Base-by-base conservation (phyloP, 495 filamentous ascomycete genomes). In the Astrothelium macrocarpum region DNA sequence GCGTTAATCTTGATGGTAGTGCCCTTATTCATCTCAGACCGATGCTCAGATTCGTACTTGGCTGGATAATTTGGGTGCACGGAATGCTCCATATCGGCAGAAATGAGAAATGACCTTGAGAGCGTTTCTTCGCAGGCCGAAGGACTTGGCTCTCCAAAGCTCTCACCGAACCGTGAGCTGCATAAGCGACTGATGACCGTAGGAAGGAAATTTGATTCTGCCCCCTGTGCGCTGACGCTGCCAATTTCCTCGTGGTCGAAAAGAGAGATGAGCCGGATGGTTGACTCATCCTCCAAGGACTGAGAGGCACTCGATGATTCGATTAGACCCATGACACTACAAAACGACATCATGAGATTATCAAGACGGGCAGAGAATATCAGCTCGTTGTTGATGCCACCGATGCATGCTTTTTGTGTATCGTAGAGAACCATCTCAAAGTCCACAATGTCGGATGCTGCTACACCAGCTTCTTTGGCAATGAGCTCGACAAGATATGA, bases 221-320 rank as follows among this genome's bases (percentile, higher is more conserved):
- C 94, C 67, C 94, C 94, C 68, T 99, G 95, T 5, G 94, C 91
- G 10, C 89, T 93, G 36, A 81, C 82, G 66, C 89, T 95, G 56
- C 94, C 95, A 70, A 97, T 92, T 71, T 99, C 94, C 74, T 99
- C 94, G 78, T 99, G 94, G 73, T 99, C 94, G 73, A 97, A 99
- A 68, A 91, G 85, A 26, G 90, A 85, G 69, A 96, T 87, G 12
- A 99, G 79, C 28, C 94, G 90, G 70, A 97, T 96, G 43, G 82
- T 84, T 2, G 83, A 76, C 68, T 97, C 94, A 20, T 87, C 73
- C 32, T 91, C 84, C 34, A 97, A n/a, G n/a, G n/a, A n/a, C n/a
- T n/a, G 80, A 0, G 83, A 76, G 1, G 79, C 75, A 2, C 79
- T 67, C 3, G 81, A 76, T 26, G 59, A 60, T 36, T 36, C 59